These are phyloP conservation scores for Trichoderma sp. DNA, from an alignment of 2,329 filamentous ascomycete species.

Conservation along the genomic window DNA sequence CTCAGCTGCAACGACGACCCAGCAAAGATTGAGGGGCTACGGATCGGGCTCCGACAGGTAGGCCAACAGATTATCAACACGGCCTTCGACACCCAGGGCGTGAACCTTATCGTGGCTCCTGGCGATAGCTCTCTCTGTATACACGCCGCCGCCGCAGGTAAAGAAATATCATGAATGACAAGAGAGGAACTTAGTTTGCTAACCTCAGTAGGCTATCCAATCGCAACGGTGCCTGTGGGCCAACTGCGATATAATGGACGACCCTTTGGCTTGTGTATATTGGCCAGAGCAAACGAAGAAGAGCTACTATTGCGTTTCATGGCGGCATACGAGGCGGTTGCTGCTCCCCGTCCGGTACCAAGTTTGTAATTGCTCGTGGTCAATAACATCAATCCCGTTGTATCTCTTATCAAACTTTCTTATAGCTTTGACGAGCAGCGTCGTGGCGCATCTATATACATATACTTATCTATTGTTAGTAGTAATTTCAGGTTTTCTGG, in stretches of 20 bases:
- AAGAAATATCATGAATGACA: not conserved
- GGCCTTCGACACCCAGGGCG: constrained; percentile 6
- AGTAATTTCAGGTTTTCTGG: not conserved
- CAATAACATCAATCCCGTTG: too few relatives aligned
- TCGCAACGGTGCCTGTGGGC: constrained; percentile 22
- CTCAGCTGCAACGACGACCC: constrained; percentile 19
- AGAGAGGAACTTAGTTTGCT: not conserved
- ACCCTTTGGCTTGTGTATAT: constrained; percentile 24
- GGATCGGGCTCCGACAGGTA: not conserved
- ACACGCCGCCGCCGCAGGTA: constrained; percentile 25
- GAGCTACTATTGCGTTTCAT: constrained; percentile 23
- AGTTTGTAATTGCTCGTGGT: not conserved
- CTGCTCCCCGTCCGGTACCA: constrained; percentile 17
- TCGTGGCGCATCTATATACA: not conserved
- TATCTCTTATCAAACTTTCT: not conserved
- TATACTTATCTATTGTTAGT: not conserved
- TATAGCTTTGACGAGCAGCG: not conserved
- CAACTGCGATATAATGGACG: constrained; percentile 23
- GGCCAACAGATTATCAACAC: constrained; percentile 10
- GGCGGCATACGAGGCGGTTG: constrained; percentile 23
- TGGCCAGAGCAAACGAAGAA: constrained; percentile 22
- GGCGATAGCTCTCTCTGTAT: constrained; percentile 24
- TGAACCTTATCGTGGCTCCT: constrained; percentile 21
- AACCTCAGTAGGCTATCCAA: constrained; percentile 19
- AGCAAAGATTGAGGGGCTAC: not conserved